A percentile compares a stretch with the other conserved stretches of the same genome.
Evolutionary conservation across 2,329 filamentous ascomycete species (phyloP).

Genomic region (Pseudogymnoascus sp.): DNA sequence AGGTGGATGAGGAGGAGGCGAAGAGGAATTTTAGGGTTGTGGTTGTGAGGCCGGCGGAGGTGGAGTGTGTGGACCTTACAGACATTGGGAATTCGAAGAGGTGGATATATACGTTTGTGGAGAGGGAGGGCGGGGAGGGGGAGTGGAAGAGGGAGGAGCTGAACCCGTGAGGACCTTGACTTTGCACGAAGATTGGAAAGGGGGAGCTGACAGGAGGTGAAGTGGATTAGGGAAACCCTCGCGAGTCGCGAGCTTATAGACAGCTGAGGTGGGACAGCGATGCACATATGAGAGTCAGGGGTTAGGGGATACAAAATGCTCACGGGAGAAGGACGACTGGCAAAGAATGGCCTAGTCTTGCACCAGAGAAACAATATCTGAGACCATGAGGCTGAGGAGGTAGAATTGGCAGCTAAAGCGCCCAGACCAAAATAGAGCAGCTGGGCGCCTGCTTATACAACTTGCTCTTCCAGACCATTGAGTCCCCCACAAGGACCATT

Average conservation of each 20-base stretch:
- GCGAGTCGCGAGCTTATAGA: background rate
- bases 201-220: background rate
- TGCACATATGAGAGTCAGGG: background rate
- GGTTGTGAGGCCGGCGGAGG: slow-evolving; percentile 68
- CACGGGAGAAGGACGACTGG: background rate
- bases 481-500: background rate
- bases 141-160: slow-evolving; percentile 41
- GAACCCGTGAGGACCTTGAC: slow-evolving; percentile 23
- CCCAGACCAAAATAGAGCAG: background rate
- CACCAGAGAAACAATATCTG: background rate
- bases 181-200: background rate
- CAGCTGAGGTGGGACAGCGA: background rate
- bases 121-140: slow-evolving; percentile 44
- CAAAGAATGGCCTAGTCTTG: background rate
- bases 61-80: slow-evolving; percentile 54
- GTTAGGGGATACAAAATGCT: background rate
- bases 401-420: background rate
- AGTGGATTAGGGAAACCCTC: background rate
- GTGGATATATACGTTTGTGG: slow-evolving; percentile 49
- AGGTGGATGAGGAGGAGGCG: slow-evolving; percentile 51
- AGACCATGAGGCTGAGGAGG: background rate
- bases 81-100: slow-evolving; percentile 50
- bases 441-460: background rate
- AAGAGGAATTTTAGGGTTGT: slow-evolving; percentile 69
- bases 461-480: background rate